A percentile compares a stretch with the other conserved stretches of the same genome.
Conservation (phyloP, 345 rosid species). For the Cardamine resedifolia region DNA sequence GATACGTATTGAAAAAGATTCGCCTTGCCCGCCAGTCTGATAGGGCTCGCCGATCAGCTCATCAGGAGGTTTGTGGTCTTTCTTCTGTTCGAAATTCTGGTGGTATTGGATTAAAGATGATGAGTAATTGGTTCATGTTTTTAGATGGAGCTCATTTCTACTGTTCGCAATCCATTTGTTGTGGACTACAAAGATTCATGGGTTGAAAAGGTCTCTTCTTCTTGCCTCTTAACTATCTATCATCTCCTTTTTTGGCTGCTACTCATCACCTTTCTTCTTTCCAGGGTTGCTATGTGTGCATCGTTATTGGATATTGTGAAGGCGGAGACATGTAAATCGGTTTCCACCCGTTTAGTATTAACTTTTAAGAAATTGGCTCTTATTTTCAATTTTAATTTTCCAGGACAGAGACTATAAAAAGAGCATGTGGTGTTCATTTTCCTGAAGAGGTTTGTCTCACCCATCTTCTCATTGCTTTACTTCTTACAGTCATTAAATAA, state of each 20-base stretch:
- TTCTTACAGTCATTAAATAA: neutral
- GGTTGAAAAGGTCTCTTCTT: constrained; percentile 77
- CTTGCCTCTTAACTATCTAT: neutral
- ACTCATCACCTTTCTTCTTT: constrained; percentile 19
- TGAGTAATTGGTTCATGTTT: constrained; percentile 24
- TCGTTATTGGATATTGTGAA: constrained; percentile 88
- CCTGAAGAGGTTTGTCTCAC: constrained; percentile 69
- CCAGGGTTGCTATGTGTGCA: constrained; percentile 98
- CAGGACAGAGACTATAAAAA: constrained; percentile 92
- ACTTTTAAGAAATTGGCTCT: constrained; percentile 15
- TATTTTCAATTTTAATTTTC: constrained; percentile 28
- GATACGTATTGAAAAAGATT: constrained; percentile 92
- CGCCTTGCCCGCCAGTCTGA: constrained; percentile 97
- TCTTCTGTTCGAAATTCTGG: neutral
- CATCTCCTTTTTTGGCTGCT: neutral
- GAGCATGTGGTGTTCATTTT: constrained; percentile 65
- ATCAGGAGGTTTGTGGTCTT: constrained; percentile 66
- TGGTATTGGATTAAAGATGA: constrained; percentile 16
- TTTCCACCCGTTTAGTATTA: neutral
- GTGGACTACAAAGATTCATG: constrained; percentile 98
- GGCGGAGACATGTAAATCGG: constrained; percentile 86
- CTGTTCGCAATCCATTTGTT: constrained; percentile 76
- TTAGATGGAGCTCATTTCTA: constrained; percentile 95
- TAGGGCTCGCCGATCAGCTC: constrained; percentile 89
- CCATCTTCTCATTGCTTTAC: neutral